These are phyloP conservation scores for Phytopythium vexans DNA, from an alignment of 352 stramenopile genomes.

Conservation along the genomic window DNA sequence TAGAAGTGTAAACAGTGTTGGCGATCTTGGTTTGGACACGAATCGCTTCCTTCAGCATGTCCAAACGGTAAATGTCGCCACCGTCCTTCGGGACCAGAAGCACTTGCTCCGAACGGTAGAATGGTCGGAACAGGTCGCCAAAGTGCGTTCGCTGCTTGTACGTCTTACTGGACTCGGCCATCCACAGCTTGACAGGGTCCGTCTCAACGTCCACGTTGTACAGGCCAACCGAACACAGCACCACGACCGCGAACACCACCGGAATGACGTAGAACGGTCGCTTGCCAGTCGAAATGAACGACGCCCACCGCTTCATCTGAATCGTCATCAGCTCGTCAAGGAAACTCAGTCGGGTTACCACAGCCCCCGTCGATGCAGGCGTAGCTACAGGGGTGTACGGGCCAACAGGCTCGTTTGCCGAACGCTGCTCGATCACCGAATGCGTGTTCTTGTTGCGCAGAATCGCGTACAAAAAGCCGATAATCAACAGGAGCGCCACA, in stretches of 20 bases:
- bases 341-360: slow-evolving; percentile 26
- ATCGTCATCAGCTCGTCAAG: slow-evolving; percentile 45
- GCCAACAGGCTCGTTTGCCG: slow-evolving; percentile 16
- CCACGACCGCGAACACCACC: slow-evolving; percentile 29
- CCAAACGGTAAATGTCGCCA: slow-evolving; percentile 42
- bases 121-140: slow-evolving; percentile 61
- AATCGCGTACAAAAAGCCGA: slow-evolving; percentile 37
- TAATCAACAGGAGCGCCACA: slow-evolving; percentile 31
- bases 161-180: slow-evolving; percentile 48
- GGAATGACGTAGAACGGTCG: slow-evolving; percentile 39
- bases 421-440: slow-evolving; percentile 10
- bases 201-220: slow-evolving; percentile 50
- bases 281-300: slow-evolving; percentile 34
- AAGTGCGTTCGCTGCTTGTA: slow-evolving; percentile 58
- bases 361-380: slow-evolving; percentile 17
- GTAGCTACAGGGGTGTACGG: slow-evolving; percentile 17
- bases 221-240: slow-evolving; percentile 33
- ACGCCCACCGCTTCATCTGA: slow-evolving; percentile 35
- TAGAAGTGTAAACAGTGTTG: slow-evolving; percentile 31
- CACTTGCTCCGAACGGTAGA: slow-evolving; percentile 66
- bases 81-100: slow-evolving; percentile 67
- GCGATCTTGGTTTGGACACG: slow-evolving; percentile 43
- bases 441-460: slow-evolving; percentile 25
- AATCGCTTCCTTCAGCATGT: slow-evolving; percentile 51
- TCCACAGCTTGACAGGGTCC: slow-evolving; percentile 64